Evolutionary conservation across 169 alveolate genomes (phyloP).

Genomic region (Miamiensis avidus): DNA sequence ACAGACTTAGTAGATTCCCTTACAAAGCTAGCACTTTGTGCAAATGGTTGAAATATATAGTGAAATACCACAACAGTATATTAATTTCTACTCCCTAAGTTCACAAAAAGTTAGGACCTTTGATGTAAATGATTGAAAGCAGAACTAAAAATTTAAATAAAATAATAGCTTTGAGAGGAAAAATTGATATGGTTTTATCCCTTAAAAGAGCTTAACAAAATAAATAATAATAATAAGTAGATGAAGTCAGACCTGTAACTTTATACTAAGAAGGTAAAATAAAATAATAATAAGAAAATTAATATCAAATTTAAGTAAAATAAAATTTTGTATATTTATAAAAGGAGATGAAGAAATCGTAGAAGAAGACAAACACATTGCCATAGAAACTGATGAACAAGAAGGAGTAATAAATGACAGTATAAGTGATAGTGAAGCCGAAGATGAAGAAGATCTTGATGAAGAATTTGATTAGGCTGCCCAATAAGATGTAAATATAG

Average conservation of each 20-base stretch:
- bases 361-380: constrained; percentile 4
- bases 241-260: neutral
- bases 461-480: constrained; percentile 14
- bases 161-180: constrained; percentile 14
- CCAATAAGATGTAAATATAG: neutral
- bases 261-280: constrained; percentile 22
- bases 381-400: neutral
- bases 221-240: neutral
- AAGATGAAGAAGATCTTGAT: constrained; percentile 7
- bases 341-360: constrained; percentile 6
- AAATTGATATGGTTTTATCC: constrained; percentile 20
- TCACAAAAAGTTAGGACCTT: constrained; percentile 1
- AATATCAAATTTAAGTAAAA: too few relatives aligned
- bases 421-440: constrained; percentile 17
- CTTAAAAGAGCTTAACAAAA: neutral
- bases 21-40: constrained; percentile 18
- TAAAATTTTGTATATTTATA: too few relatives aligned
- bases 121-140: constrained; percentile 2
- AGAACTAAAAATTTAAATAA: constrained; percentile 29
- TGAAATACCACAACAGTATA: constrained; percentile 15
- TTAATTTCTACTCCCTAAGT: constrained; percentile 13
- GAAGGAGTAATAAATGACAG: constrained; percentile 12
- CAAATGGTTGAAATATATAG: constrained; percentile 9
- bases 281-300: neutral
- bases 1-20: constrained; percentile 19